Evolutionary conservation across 2,329 filamentous ascomycete species (phyloP), one percentile per base, ranked within the genome.

Genomic region (Fusarium coffeatum): DNA sequence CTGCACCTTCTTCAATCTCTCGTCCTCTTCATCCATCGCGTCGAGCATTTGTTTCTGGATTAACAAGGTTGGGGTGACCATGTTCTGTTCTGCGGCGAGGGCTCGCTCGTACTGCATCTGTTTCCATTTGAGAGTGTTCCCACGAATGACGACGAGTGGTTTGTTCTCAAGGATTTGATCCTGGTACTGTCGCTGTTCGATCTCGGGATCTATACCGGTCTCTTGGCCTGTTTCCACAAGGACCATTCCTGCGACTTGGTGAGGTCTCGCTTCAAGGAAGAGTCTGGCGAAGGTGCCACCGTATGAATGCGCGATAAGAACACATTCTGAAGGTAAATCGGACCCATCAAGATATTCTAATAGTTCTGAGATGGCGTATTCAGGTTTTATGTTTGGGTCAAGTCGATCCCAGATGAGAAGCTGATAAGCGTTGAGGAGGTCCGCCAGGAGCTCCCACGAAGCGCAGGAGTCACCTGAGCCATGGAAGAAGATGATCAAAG

Each of bases 191-290:
- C 45, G 9, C 25, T 72, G 43, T 23, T 72, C 72, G 2, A 67
- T 30, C 46, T 22, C 9, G 0, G 55, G 16, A 9, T 59, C 67
- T 46, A 69, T 47, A 13, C 43, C 68, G 9, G 72, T 71, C 30
- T 74, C 72, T 20, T 73, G 72, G 7, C 72, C 72, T 1, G 72
- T 74, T 20, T 74, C 72, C 3, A 59, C 72, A 7, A 74, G 69
- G 4, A 74, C 61, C 58, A 74, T 62, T 8, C 72, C 72, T 1
- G 64, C 69, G 6, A 74, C 59, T 11, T 69, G 46, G 5, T 51
- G 20, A 11, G 47, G 60, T 16, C 55, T 58, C 10, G 48, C 51
- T 15, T 74, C 67, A 1, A 74, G 57, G 25, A 69, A 74, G 1
- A 62, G 41, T 15, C 68, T 54, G 5, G 63, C 66, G 20, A 73